Evolutionary conservation across 306 rosid species (phyloP).

Genomic region (Geum urbanum): DNA sequence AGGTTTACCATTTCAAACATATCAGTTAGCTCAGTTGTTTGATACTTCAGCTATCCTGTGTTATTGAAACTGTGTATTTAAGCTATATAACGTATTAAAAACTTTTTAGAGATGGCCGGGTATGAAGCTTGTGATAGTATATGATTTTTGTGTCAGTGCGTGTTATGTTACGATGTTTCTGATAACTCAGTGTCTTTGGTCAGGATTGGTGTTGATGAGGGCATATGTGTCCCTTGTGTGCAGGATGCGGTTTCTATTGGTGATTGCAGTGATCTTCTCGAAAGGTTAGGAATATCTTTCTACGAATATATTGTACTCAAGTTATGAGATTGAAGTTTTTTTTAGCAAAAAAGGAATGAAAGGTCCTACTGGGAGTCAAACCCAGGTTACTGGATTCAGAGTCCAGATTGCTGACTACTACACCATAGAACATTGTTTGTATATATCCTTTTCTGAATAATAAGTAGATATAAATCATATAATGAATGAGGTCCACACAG

Average conservation of each 20-base stretch:
- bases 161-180: neutral
- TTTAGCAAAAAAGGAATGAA: neutral
- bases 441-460: neutral
- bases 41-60: neutral
- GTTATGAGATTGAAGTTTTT: too few relatives aligned
- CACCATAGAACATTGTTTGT: slow-evolving; percentile 3
- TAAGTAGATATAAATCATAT: neutral
- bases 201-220: slow-evolving; percentile 85
- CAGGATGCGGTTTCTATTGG: slow-evolving; percentile 77
- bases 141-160: neutral
- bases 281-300: slow-evolving; percentile 49
- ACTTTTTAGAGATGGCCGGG: neutral
- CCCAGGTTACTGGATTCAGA: slow-evolving; percentile 3
- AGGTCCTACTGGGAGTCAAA: neutral
- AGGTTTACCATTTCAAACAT: neutral
- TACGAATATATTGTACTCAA: too few relatives aligned
- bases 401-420: slow-evolving; percentile 1
- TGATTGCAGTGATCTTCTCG: slow-evolving; percentile 83
- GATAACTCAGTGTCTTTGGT: slow-evolving; percentile 9
- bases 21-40: neutral
- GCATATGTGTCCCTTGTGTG: slow-evolving; percentile 64
- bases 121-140: neutral
- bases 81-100: slow-evolving; percentile 19
- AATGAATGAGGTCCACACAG: neutral
- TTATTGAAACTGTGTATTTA: neutral